Conservation (phyloP, 805 yeast genomes). For the Nakazawaea molendinolei region DNA sequence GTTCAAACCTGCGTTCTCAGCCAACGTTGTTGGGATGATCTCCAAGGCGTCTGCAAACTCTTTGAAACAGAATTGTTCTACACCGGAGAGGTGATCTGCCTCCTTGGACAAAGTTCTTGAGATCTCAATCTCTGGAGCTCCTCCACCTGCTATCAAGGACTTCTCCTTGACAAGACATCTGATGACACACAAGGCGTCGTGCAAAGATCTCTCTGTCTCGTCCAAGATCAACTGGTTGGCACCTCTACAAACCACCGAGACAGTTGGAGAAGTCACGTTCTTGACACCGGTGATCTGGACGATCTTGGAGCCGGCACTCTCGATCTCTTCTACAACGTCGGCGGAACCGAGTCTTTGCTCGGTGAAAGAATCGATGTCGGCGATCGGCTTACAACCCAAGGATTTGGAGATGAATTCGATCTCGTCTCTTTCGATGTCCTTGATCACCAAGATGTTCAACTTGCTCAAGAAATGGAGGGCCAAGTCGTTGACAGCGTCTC, state of each 20-base stretch:
- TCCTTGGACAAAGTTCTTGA: conserved; percentile 69
- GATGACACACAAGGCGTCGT: conserved; percentile 93
- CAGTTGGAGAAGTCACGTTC: conserved; percentile 53
- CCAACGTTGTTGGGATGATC: conserved; percentile 88
- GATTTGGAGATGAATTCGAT: conserved; percentile 82
- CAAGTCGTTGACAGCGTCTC: conserved; percentile 92
- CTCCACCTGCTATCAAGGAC: conserved; percentile 96
- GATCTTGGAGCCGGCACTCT: conserved; percentile 82
- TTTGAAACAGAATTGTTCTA: conserved; percentile 84
- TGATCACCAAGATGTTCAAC: conserved; percentile 87
- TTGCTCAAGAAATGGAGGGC: conserved; percentile 93
- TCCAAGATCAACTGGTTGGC: conserved; percentile 87
- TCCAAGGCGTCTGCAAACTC: conserved; percentile 91
- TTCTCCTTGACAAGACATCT: conserved; percentile 83
- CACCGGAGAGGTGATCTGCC: conserved; percentile 68
- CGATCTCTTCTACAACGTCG: conserved; percentile 87
- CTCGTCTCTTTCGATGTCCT: conserved; percentile 94
- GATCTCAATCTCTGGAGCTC: conserved; percentile 94
- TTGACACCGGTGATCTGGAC: conserved; percentile 83
- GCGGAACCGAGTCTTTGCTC: conserved; percentile 92
- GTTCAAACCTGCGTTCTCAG: conserved; percentile 92
- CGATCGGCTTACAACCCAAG: conserved; percentile 91
- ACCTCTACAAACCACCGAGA: conserved; percentile 89
- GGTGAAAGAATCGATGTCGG: conserved; percentile 87
- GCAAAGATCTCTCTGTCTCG: conserved; percentile 95